Conservation (phyloP, 2,329 filamentous ascomycete species). For the Ustilaginoidea virens region DNA sequence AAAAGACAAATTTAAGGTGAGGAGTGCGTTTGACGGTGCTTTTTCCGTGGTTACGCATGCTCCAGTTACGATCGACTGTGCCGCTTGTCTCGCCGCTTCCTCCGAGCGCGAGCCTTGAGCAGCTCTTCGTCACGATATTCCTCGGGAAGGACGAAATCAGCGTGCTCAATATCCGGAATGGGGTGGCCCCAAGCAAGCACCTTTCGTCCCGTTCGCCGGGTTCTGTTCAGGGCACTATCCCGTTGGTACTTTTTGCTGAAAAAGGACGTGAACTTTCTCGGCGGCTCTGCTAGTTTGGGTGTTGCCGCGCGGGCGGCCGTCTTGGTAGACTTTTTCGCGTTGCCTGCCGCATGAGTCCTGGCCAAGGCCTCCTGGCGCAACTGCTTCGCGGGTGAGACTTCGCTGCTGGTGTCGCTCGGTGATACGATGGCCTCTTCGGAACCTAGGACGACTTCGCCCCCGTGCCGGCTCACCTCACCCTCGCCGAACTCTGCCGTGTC, state of each 20-base stretch:
- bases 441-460: conserved; percentile 19
- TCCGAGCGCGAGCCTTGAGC: conserved; percentile 43
- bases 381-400: conserved; percentile 44
- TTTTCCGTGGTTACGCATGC: too few species aligned
- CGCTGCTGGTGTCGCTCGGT: conserved; percentile 41
- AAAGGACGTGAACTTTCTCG: conserved; percentile 68
- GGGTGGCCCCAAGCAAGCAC: conserved; percentile 69
- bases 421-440: conserved; percentile 15
- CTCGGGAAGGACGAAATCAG: conserved; percentile 61
- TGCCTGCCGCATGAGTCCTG: conserved; percentile 28
- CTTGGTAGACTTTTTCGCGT: conserved; percentile 17
- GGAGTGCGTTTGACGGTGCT: too few species aligned
- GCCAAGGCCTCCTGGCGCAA: conserved; percentile 55
- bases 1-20: too few species aligned
- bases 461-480: conserved; percentile 7
- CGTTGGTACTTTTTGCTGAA: conserved; percentile 68
- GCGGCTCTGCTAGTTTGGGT: conserved; percentile 21
- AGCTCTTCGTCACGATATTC: conserved; percentile 43
- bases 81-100: conserved; percentile 44
- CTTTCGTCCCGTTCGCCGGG: conserved; percentile 53
- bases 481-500: conserved; percentile 7
- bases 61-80: conserved; percentile 27
- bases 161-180: conserved; percentile 55
- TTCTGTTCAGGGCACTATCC: conserved; percentile 60
- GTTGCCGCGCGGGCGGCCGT: conserved; percentile 11